Percentiles rank a stretch among this genome's conserved stretches.
Conservation (phyloP, 768 basidiomycete genomes). For the Plicaturopsis crispa region DNA sequence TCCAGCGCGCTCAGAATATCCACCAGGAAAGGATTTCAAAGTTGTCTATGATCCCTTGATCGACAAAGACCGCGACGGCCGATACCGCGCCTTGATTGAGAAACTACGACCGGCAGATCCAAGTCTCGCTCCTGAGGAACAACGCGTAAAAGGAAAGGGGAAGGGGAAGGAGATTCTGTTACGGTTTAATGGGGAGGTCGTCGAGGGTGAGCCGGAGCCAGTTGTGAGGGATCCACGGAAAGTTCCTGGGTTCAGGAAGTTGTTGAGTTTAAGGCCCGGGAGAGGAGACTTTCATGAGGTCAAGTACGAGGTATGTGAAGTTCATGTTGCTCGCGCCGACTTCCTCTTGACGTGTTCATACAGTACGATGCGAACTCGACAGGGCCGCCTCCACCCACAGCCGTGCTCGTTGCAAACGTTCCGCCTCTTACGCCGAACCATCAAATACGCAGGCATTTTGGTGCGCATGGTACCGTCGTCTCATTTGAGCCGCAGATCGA, state of each 20-base stretch:
- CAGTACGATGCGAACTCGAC: constrained; percentile 74
- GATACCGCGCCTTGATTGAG: constrained; percentile 31
- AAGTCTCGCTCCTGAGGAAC: constrained; percentile 21
- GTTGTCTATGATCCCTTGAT: constrained; percentile 55
- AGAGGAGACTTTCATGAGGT: constrained; percentile 35
- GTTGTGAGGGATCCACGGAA: constrained; percentile 49
- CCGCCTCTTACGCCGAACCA: constrained; percentile 63
- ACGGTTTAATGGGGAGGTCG: constrained; percentile 48
- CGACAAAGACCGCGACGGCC: constrained; percentile 37
- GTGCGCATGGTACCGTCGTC: constrained; percentile 48
- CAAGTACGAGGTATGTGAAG: constrained; percentile 48
- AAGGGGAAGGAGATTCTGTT: constrained; percentile 54
- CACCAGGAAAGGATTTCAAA: constrained; percentile 44
- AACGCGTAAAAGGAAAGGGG: constrained; percentile 52
- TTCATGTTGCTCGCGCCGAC: background rate
- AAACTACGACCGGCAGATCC: constrained; percentile 28
- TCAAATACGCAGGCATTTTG: constrained; percentile 60
- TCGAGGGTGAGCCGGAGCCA: constrained; percentile 33
- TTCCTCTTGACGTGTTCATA: constrained; percentile 1
- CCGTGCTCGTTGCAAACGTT: constrained; percentile 66
- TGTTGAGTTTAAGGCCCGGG: constrained; percentile 16
- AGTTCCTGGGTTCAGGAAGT: constrained; percentile 25
- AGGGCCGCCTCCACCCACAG: constrained; percentile 64
- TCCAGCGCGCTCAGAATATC: constrained; percentile 42
- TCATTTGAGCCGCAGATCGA: constrained; percentile 78